Percentiles rank a stretch among this genome's conserved stretches.
Conservation (phyloP, 2,329 filamentous ascomycete genomes). For the Paecilomyces sp. region DNA sequence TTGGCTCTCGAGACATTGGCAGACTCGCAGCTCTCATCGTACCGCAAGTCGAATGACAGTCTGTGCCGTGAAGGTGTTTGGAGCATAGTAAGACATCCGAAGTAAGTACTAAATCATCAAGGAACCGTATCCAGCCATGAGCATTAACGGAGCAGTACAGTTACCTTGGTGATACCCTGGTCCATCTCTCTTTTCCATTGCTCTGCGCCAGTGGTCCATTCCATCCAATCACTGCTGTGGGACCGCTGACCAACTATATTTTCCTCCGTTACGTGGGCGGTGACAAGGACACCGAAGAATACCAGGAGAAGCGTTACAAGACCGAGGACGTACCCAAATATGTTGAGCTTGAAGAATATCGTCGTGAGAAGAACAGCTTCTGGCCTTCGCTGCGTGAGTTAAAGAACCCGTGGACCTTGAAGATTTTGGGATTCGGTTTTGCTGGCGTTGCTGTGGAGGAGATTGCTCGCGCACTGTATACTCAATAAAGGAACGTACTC, state of each 20-base stretch:
- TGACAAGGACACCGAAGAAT: slow-evolving; percentile 48
- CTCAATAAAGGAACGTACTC: neutral
- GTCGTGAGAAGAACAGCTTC: slow-evolving; percentile 51
- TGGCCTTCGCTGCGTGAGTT: slow-evolving; percentile 49
- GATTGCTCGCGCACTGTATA: neutral
- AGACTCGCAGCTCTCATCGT: slow-evolving; percentile 49
- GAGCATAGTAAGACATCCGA: slow-evolving; percentile 56
- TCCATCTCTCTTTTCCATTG: slow-evolving; percentile 54
- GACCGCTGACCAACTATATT: slow-evolving; percentile 51
- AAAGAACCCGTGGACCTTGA: slow-evolving; percentile 51
- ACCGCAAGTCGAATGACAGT: slow-evolving; percentile 37
- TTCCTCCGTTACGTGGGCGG: slow-evolving; percentile 53
- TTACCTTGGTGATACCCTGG: slow-evolving; percentile 54
- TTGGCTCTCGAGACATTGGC: slow-evolving; percentile 51
- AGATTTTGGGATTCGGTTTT: slow-evolving; percentile 44
- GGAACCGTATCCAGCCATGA: neutral
- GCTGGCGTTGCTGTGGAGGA: slow-evolving; percentile 44
- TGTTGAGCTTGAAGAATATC: slow-evolving; percentile 46
- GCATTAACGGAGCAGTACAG: slow-evolving; percentile 23
- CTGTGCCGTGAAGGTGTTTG: slow-evolving; percentile 53
- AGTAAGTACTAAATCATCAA: slow-evolving; percentile 38
- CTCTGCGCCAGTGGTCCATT: slow-evolving; percentile 50
- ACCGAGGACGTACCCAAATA: slow-evolving; percentile 46
- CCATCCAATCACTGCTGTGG: slow-evolving; percentile 48
- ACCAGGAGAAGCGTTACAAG: slow-evolving; percentile 47